Evolutionary conservation across 371 early-diverging fungal genomes (phyloP).

Genomic region (Apophysomyces sp.): DNA sequence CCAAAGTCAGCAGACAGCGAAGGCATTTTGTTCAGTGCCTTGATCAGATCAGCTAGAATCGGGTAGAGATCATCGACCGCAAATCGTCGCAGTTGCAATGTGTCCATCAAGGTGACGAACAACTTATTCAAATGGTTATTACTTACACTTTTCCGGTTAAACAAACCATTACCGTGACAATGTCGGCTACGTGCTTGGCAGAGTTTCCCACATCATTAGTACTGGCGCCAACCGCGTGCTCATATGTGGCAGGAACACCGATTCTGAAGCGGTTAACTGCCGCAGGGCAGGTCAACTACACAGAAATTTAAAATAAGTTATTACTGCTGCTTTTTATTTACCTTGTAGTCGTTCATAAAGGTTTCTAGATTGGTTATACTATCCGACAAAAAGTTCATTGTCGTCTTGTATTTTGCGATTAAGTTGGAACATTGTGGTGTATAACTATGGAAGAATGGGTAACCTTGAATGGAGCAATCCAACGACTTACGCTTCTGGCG

Average conservation of each 20-base stretch:
- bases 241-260: constrained; percentile 88
- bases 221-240: constrained; percentile 71
- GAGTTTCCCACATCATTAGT: constrained; percentile 48
- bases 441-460: constrained; percentile 57
- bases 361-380: constrained; percentile 67
- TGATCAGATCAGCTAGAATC: constrained; percentile 85
- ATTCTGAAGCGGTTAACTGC: constrained; percentile 80
- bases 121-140: constrained; percentile 28
- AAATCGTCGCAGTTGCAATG: constrained; percentile 79
- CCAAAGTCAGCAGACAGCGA: constrained; percentile 79
- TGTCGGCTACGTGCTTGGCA: constrained; percentile 86
- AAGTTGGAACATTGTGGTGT: constrained; percentile 88
- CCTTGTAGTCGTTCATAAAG: constrained; percentile 86
- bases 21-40: constrained; percentile 82
- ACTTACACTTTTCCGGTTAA: background rate
- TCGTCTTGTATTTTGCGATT: constrained; percentile 92
- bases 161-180: constrained; percentile 58
- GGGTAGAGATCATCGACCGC: constrained; percentile 95
- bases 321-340: constrained; percentile 18
- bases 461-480: too few species aligned
- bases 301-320: background rate
- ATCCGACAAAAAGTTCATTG: constrained; percentile 74
- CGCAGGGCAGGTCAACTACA: constrained; percentile 74
- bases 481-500: constrained; percentile 69
- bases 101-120: constrained; percentile 94